These are phyloP conservation scores for Lomentospora prolificans DNA, from an alignment of 2,329 filamentous ascomycete species.

Conservation along the genomic window DNA sequence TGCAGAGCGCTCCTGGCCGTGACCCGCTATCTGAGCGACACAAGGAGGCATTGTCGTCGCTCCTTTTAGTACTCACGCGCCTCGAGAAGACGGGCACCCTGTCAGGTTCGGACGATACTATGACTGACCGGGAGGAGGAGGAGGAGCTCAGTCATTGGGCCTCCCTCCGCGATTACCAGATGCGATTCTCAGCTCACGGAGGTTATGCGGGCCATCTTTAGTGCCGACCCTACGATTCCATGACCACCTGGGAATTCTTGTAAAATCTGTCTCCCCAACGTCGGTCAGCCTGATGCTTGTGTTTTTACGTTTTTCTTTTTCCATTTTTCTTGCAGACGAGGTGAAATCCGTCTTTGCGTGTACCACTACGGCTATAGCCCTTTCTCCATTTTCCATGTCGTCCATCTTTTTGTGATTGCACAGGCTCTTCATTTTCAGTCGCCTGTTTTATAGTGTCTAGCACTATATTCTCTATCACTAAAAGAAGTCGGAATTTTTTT, in stretches of 20 bases:
- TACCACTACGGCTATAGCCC: neutral
- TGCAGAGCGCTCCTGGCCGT: constrained; percentile 6
- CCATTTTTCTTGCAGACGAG: neutral
- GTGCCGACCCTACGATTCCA: neutral
- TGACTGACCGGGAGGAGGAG: constrained; percentile 56
- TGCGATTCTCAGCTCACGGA: constrained; percentile 58
- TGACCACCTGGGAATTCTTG: neutral
- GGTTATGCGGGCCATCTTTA: constrained; percentile 31
- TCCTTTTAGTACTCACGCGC: constrained; percentile 65
- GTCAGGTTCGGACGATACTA: constrained; percentile 23
- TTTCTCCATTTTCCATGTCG: neutral
- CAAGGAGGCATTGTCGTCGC: constrained; percentile 61
- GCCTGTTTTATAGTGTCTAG: too few species aligned
- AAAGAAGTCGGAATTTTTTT: too few species aligned
- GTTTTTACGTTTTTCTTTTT: neutral
- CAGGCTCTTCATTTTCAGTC: too few species aligned
- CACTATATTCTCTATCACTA: too few species aligned
- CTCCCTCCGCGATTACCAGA: constrained; percentile 67
- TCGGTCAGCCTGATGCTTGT: too few species aligned
- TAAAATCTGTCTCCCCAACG: neutral
- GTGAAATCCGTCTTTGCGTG: neutral
- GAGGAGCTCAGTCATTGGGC: constrained; percentile 70
- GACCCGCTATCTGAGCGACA: constrained; percentile 42
- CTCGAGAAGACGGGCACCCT: constrained; percentile 53
- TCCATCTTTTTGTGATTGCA: too few species aligned